phyloP scores from a whole-genome alignment of 2,329 filamentous ascomycete species.

The Cladorrhinum sp. region DNA sequence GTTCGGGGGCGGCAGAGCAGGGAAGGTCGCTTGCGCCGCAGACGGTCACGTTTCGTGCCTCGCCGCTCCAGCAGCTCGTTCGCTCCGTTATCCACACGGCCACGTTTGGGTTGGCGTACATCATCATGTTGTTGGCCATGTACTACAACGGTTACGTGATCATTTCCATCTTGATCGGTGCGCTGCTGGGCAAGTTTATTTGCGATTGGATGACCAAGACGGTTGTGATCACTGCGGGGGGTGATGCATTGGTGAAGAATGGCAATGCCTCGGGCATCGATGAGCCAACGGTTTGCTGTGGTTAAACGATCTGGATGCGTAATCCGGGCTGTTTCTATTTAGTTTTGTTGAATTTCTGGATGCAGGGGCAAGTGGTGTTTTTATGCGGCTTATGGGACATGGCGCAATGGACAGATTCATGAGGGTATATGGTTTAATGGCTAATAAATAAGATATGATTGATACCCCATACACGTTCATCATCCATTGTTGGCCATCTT shows the following conservation, averaged over 20 bases:
- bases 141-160: constrained; percentile 46
- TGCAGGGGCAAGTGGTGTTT: background rate
- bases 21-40: constrained; percentile 15
- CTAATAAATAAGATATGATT: constrained; percentile 1
- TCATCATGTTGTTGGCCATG: constrained; percentile 46
- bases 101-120: constrained; percentile 42
- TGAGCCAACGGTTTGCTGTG: constrained; percentile 48
- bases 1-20: constrained; percentile 11
- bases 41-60: constrained; percentile 36
- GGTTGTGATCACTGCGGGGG: constrained; percentile 34
- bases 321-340: background rate
- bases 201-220: constrained; percentile 50
- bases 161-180: constrained; percentile 45
- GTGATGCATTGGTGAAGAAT: constrained; percentile 25
- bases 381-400: background rate
- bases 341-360: background rate
- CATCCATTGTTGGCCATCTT: background rate
- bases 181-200: constrained; percentile 51
- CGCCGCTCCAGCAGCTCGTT: constrained; percentile 40
- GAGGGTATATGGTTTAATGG: background rate
- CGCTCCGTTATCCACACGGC: constrained; percentile 39
- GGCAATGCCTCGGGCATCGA: constrained; percentile 37
- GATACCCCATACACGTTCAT: constrained; percentile 8
- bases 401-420: background rate
- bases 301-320: constrained; percentile 27